A percentile compares a stretch with the other conserved stretches of the same genome.
Conservation (phyloP, 176 grass and related monocot genomes). For the Saccharum officinarum region DNA sequence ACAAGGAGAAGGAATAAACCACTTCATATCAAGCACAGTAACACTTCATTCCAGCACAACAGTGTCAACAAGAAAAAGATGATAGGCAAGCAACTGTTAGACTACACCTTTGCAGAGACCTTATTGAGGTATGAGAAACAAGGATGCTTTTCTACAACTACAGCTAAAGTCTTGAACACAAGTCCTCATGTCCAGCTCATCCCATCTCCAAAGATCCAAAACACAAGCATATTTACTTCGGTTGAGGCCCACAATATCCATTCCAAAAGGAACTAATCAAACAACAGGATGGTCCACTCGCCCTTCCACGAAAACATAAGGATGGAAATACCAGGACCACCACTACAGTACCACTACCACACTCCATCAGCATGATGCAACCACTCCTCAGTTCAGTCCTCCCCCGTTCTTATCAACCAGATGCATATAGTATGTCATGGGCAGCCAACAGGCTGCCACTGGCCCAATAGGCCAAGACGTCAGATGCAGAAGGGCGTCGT, state of each 20-base stretch:
- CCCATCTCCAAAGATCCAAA: conserved; percentile 29
- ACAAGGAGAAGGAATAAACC: too few species aligned
- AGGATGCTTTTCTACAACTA: too few species aligned
- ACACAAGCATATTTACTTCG: conserved; percentile 29
- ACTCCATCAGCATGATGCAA: conserved; percentile 46
- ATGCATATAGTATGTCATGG: not conserved
- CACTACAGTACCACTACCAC: conserved; percentile 22
- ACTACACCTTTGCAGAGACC: too few species aligned
- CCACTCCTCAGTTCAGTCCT: conserved; percentile 20
- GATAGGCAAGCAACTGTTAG: too few species aligned
- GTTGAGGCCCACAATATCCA: conserved; percentile 44
- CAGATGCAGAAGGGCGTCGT: too few species aligned
- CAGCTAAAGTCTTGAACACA: too few species aligned
- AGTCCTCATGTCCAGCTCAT: not conserved
- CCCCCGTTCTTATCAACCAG: not conserved
- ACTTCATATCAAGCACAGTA: too few species aligned
- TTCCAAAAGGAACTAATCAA: conserved; percentile 33
- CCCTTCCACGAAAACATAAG: conserved; percentile 27
- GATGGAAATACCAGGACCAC: conserved; percentile 44
- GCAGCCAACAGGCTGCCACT: too few species aligned
- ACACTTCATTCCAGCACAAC: too few species aligned
- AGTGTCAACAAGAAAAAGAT: too few species aligned
- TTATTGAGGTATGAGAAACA: too few species aligned
- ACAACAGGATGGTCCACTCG: conserved; percentile 35
- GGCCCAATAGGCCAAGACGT: too few species aligned